Conservation (phyloP, 2,329 filamentous ascomycete species). For the Penicillium sp. region DNA sequence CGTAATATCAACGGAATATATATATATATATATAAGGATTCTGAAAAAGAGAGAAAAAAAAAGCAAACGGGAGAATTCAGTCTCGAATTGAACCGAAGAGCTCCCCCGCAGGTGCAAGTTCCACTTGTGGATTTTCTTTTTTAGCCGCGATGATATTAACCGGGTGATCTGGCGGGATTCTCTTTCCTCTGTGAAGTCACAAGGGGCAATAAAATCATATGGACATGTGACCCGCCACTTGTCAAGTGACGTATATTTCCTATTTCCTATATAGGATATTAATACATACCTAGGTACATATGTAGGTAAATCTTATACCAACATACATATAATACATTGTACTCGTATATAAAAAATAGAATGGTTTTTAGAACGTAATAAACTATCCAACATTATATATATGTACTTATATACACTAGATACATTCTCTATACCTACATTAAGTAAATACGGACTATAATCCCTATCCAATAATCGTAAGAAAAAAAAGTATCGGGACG, state of each 20-base stretch:
- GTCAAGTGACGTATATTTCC: not conserved
- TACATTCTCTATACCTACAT: no score
- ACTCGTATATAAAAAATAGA: not conserved
- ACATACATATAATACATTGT: not conserved
- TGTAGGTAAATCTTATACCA: no score
- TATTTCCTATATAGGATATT: not conserved
- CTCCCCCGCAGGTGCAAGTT: constrained; percentile 14
- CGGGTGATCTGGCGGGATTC: not conserved
- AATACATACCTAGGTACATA: not conserved
- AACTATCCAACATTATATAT: not conserved
- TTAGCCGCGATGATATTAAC: constrained; percentile 12
- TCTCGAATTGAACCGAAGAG: constrained; percentile 20
- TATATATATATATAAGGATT: not conserved
- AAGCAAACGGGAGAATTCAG: constrained; percentile 14
- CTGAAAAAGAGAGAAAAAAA: not conserved
- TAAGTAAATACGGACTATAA: no score
- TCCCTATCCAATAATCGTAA: no score
- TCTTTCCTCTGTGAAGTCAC: not conserved
- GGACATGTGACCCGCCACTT: not conserved
- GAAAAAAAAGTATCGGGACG: not conserved
- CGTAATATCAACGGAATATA: not conserved
- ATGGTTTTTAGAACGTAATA: not conserved
- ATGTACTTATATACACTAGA: not conserved
- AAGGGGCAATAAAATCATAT: not conserved
- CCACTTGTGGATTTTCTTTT: constrained; percentile 2